Conservation (phyloP, 352 stramenopile species). For the Pythium graminicola region DNA sequence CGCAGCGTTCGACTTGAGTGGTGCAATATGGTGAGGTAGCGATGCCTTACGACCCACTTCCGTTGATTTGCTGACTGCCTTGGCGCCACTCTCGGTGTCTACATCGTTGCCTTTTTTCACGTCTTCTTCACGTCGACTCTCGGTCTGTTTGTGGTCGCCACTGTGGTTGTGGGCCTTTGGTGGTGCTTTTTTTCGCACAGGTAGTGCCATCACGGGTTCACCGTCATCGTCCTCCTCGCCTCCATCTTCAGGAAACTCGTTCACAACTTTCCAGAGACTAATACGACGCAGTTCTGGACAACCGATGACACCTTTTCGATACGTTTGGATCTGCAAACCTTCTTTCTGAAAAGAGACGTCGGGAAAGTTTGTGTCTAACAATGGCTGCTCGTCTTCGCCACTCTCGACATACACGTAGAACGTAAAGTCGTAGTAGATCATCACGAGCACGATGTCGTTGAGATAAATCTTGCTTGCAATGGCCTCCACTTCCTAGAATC, state of each 20-base stretch:
- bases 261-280: constrained; percentile 78
- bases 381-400: constrained; percentile 83
- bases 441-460: constrained; percentile 85
- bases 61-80: constrained; percentile 38
- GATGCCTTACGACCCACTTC: constrained; percentile 53
- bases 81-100: constrained; percentile 11
- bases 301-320: constrained; percentile 55
- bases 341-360: constrained; percentile 88
- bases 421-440: constrained; percentile 90
- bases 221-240: constrained; percentile 33
- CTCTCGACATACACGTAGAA: constrained; percentile 91
- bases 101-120: constrained; percentile 30
- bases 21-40: constrained; percentile 73
- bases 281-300: constrained; percentile 63
- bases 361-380: constrained; percentile 92
- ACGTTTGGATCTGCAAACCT: constrained; percentile 80
- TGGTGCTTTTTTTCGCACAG: constrained; percentile 20
- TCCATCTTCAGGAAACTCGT: constrained; percentile 45
- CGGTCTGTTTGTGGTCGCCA: constrained; percentile 50
- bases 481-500: constrained; percentile 81
- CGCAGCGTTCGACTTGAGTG: constrained; percentile 52
- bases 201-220: constrained; percentile 27
- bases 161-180: constrained; percentile 5
- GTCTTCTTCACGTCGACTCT: constrained; percentile 51
- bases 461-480: constrained; percentile 94